Evolutionary conservation across 1,284 basidiomycete genomes (phyloP).

Genomic region (Earliella scabrosa): DNA sequence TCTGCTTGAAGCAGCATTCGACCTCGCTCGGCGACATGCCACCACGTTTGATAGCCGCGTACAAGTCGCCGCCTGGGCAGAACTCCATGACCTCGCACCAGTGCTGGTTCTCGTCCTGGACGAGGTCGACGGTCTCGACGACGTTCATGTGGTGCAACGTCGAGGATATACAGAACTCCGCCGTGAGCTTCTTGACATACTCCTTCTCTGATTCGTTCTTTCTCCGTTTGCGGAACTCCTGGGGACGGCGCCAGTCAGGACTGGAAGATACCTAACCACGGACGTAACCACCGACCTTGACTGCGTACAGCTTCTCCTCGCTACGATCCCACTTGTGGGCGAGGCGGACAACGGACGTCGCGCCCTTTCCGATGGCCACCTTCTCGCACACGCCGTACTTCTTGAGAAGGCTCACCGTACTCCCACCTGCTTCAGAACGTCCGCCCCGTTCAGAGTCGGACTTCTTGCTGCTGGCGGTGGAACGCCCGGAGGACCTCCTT

Average conservation of each 20-base stretch:
- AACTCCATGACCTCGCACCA: conserved; percentile 99
- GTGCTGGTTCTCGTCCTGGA: conserved; percentile 94
- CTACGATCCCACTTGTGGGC: conserved; percentile 98
- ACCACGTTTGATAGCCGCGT: conserved; percentile 97
- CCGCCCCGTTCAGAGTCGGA: conserved; percentile 73
- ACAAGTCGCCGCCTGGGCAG: conserved; percentile 95
- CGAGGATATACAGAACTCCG: conserved; percentile 98
- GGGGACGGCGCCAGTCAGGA: conserved; percentile 4
- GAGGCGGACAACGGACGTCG: conserved; percentile 93
- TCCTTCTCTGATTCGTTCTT: conserved; percentile 99
- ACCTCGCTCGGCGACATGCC: conserved; percentile 94
- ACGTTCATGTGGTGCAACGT: conserved; percentile 96
- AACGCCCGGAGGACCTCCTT: conserved; percentile 73
- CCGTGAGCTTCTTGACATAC: conserved; percentile 99
- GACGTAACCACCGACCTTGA: conserved; percentile 71
- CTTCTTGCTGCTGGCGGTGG: conserved; percentile 63
- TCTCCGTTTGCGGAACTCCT: conserved; percentile 97
- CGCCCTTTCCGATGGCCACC: conserved; percentile 96
- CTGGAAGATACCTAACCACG: conserved; percentile 5
- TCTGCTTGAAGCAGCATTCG: conserved; percentile 98
- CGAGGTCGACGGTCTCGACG: conserved; percentile 98
- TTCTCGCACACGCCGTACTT: conserved; percentile 99
- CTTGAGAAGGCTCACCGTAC: conserved; percentile 70
- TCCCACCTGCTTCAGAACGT: conserved; percentile 65
- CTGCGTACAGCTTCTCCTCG: conserved; percentile 98